Base-by-base conservation (phyloP, 495 filamentous ascomycete genomes). In the Viridothelium virens region DNA sequence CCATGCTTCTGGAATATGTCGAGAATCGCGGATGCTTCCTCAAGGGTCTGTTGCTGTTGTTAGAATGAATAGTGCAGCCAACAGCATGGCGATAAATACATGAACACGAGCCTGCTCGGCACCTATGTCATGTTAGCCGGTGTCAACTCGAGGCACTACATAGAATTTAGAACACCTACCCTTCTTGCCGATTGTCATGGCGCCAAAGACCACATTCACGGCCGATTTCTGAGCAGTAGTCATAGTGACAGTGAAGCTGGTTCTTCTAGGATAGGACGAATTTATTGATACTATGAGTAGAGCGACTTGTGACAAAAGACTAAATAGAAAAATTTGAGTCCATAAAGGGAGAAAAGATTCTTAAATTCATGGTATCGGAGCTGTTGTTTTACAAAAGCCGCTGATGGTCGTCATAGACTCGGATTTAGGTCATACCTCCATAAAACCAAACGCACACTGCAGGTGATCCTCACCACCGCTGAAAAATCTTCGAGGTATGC, bases 151-250 rank as follows among this genome's bases (percentile, higher is more conserved):
- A 12, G 33, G 38, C 33, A 48, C 25, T 25, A 25, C 25, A 36
- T 14, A 33, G n/a, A 47, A 1, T 6, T 25, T 11, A 0, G 38
- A n/a, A 41, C 31, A 33, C 46, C 4, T 41, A 64, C 69, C 65
- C 62, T 50, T 38, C 18, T 66, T 68, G 64, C 68, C 71, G n/a
- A 69, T 62, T 2, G 70, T 72, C 72, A 74, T 75, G 61, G 72
- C 72, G n/a, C 72, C 70, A 64, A 75, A 74, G 64, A 74, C 68
- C 63, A 75, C 67, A 18, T 74, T 73, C 67, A 75, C 66, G 25
- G 70, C 67, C 25, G 70, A 66, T 48, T 73, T 75, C 18, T 63
- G 63, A 4, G 61, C 37, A 63, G 36, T 7, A 59, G 53, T 59
- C 53, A 59, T 59, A 36, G n/a, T 59, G 53, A 25, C 48, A 16